Evolutionary conservation across 169 alveolate species (phyloP).

Genomic region (Toxoplasma gondii): DNA sequence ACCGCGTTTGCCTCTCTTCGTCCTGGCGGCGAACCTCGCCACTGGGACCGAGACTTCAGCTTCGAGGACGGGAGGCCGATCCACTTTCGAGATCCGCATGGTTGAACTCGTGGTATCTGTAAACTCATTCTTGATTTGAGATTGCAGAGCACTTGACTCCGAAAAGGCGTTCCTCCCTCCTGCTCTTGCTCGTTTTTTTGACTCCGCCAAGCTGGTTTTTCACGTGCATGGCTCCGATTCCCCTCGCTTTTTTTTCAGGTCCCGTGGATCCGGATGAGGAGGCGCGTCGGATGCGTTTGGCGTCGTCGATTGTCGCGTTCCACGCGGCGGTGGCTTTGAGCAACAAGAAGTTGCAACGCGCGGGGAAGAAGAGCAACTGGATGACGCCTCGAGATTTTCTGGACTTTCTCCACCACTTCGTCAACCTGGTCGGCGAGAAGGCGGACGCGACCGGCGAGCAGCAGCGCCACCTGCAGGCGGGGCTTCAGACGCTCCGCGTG

Average conservation of each 20-base stretch:
- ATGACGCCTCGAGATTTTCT: conserved; percentile 97
- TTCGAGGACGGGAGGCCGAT: too few species aligned
- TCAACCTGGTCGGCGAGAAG: conserved; percentile 88
- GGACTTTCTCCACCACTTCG: conserved; percentile 95
- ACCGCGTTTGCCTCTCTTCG: too few species aligned
- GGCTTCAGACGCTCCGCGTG: conserved; percentile 93
- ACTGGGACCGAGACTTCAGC: too few species aligned
- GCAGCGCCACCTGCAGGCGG: conserved; percentile 91
- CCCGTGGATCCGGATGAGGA: conserved; percentile 56
- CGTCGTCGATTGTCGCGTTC: conserved; percentile 83
- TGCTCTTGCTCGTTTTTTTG: too few species aligned
- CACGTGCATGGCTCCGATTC: too few species aligned
- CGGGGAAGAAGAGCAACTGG: conserved; percentile 90
- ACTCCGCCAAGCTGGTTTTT: too few species aligned
- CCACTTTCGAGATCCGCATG: too few species aligned
- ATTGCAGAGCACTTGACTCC: too few species aligned
- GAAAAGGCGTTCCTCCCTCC: too few species aligned
- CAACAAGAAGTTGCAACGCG: conserved; percentile 79
- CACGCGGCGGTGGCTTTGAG: conserved; percentile 84
- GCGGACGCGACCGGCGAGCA: conserved; percentile 93
- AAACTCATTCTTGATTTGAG: too few species aligned
- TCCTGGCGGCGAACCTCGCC: too few species aligned
- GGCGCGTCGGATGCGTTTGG: conserved; percentile 81
- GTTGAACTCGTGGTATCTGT: too few species aligned
- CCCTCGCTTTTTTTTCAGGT: background rate